phyloP scores from a whole-genome alignment of 2,329 filamentous ascomycete species.

The Berkeleyomyces rouxiae region DNA sequence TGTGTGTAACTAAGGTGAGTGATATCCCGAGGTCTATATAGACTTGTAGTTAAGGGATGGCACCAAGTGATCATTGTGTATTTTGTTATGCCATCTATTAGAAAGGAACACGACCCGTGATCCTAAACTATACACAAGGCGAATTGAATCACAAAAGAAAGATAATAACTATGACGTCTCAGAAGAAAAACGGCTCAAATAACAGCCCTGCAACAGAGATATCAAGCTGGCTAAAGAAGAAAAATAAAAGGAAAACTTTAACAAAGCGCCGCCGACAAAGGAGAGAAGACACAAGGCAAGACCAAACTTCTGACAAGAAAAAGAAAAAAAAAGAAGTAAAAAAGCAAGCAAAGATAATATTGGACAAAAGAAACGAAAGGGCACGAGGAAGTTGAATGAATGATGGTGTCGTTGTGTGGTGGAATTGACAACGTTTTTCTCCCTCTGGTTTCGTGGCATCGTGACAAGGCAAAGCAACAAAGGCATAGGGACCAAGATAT shows the following conservation, averaged over 20 bases:
- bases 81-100: not conserved
- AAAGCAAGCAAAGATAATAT: not conserved
- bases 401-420: not conserved
- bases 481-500: not conserved
- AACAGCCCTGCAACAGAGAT: not conserved
- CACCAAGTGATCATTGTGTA: not conserved
- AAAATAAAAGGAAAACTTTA: not conserved
- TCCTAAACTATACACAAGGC: not conserved
- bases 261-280: not conserved
- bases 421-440: not conserved
- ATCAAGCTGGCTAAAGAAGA: not conserved
- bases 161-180: not conserved
- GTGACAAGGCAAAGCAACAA: conserved; percentile 5
- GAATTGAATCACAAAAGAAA: not conserved
- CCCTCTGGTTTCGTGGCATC: conserved; percentile 12
- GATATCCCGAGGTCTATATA: not conserved
- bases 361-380: not conserved
- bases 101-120: not conserved
- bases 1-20: not conserved
- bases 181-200: not conserved
- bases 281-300: not conserved
- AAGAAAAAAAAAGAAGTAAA: not conserved
- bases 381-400: not conserved
- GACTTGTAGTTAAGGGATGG: not conserved
- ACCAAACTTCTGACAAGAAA: not conserved